A percentile compares a stretch with the other conserved stretches of the same genome.
phyloP scores from a whole-genome alignment of 257 asterid genomes.

The Solanum chiquidenum region DNA sequence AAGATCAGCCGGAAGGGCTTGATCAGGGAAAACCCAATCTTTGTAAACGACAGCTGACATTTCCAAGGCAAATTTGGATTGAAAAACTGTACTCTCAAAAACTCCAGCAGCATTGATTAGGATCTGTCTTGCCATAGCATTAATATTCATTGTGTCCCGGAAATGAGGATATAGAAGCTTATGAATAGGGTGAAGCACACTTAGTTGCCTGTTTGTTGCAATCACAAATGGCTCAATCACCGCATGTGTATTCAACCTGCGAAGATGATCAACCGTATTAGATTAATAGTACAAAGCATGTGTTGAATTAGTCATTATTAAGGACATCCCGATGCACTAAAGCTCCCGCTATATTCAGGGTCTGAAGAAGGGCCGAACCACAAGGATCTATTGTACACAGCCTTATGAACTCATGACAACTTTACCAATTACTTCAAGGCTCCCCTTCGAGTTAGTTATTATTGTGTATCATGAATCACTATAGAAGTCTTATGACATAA shows the following conservation, averaged over 20 bases:
- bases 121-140: slow-evolving; percentile 18
- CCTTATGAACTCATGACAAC: not conserved
- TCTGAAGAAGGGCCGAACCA: not conserved
- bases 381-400: not conserved
- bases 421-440: not conserved
- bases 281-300: not conserved
- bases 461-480: not conserved
- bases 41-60: slow-evolving; percentile 2
- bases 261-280: not conserved
- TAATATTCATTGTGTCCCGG: slow-evolving; percentile 24
- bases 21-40: slow-evolving; percentile 20
- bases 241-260: slow-evolving; percentile 3
- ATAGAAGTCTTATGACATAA: not conserved
- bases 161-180: slow-evolving; percentile 25
- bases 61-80: not conserved
- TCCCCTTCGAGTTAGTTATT: not conserved
- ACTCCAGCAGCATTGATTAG: not conserved
- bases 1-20: not conserved
- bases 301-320: too few relatives aligned
- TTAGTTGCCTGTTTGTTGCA: slow-evolving; percentile 8
- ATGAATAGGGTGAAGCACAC: slow-evolving; percentile 21
- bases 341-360: too few relatives aligned
- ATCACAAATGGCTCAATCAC: slow-evolving; percentile 12
- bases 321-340: too few relatives aligned
- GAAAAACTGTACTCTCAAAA: not conserved